Base-by-base conservation (phyloP, 768 basidiomycete genomes). In the Suillus ampliporus region DNA sequence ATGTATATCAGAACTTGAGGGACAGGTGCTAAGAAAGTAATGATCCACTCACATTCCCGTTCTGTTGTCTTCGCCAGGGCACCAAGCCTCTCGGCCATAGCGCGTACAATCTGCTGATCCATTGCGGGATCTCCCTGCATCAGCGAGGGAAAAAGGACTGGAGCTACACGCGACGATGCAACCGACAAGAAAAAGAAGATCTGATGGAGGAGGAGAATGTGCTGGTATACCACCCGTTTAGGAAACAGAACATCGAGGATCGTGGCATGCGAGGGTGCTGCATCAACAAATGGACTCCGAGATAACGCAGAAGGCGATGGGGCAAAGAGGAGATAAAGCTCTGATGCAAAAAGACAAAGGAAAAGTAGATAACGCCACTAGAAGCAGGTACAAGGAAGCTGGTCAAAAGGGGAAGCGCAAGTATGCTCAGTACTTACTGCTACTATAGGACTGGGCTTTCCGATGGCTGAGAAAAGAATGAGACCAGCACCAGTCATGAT, bases 341-440 rank as follows among this genome's bases (percentile, higher is more conserved):
- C 92, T 14, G 82, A 80, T 5, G 83, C 82, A 52, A 89, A 82
- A 58, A 88, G 75, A 34, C 82, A 76, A n/a, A 83, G 75, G 68
- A 89, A 91, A n/a, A 92, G 77, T 58, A 89, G 75, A 73, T 90
- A 92, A 17, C 92, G 86, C 93, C 93, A 95, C 92, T 93, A 67
- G 54, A 63, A 23, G 38, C 11, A 57, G 9, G 59, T 57, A 17
- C 41, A 60, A 54, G 31, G 58, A 68, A 54, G 70, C 60, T 9
- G 38, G 57, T 64, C 14, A 67, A 47, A 57, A n/a, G 47, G 26
- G 47, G 66, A 23, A 63, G 46, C 5, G 19, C 23, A 21, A 44
- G 44, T 53, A 58, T 31, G 56, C 57, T 60, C 21, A 46, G 51
- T 61, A 83, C 91, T 71, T 74, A 92, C 89, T 65, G 89, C 90